Percentiles rank a stretch among this genome's conserved stretches.
phyloP scores from a whole-genome alignment of 2,329 filamentous ascomycete species.

The Trichoderma guizhouense region DNA sequence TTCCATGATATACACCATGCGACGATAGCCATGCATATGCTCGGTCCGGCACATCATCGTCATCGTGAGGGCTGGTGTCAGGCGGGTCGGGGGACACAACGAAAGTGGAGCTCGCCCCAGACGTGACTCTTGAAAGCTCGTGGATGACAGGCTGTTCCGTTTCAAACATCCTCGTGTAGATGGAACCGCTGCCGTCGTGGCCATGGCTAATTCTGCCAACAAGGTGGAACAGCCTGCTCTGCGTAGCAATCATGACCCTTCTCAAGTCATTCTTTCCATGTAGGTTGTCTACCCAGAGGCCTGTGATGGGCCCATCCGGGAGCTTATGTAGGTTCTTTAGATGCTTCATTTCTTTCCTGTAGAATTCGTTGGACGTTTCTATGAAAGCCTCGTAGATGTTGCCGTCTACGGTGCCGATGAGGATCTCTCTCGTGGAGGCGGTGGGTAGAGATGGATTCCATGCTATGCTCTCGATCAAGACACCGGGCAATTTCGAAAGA shows the following conservation, averaged over 20 bases:
- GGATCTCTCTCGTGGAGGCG: slow-evolving; percentile 88
- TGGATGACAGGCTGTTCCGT: slow-evolving; percentile 75
- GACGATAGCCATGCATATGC: slow-evolving; percentile 88
- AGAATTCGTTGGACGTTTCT: slow-evolving; percentile 91
- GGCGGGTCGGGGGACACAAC: slow-evolving; percentile 72
- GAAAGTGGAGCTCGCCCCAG: slow-evolving; percentile 58
- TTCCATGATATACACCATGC: slow-evolving; percentile 85
- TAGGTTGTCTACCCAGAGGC: slow-evolving; percentile 78
- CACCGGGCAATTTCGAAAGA: slow-evolving; percentile 77
- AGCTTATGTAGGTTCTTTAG: slow-evolving; percentile 79
- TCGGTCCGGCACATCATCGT: slow-evolving; percentile 62
- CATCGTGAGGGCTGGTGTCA: slow-evolving; percentile 53
- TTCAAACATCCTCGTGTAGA: slow-evolving; percentile 87
- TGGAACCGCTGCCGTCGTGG: slow-evolving; percentile 76
- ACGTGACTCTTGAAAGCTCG: slow-evolving; percentile 61
- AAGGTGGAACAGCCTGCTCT: slow-evolving; percentile 74
- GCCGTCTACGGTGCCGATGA: slow-evolving; percentile 88
- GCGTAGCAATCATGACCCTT: slow-evolving; percentile 76
- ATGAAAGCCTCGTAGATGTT: slow-evolving; percentile 95
- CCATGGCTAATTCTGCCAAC: slow-evolving; percentile 71
- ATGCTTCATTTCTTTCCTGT: slow-evolving; percentile 91
- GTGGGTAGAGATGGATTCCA: slow-evolving; percentile 95
- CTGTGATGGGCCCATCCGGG: slow-evolving; percentile 77
- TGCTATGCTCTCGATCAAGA: slow-evolving; percentile 82
- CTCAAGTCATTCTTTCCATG: slow-evolving; percentile 66